Base-by-base conservation (phyloP, 179 eudicot genomes). In the Nepenthes alata region DNA sequence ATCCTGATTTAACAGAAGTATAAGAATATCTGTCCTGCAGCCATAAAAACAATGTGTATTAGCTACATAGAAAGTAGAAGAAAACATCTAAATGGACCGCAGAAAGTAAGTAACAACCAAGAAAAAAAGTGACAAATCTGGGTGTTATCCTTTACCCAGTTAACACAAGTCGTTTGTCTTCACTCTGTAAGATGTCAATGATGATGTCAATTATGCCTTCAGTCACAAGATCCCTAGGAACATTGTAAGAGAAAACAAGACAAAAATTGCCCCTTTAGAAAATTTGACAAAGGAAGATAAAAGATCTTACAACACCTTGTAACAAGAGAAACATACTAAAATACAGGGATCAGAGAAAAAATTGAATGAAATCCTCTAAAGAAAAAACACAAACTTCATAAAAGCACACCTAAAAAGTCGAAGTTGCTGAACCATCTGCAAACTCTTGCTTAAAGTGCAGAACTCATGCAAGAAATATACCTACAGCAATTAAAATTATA, bases 1-100 rank as follows among this genome's bases (percentile, higher is more conserved):
- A 78, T 94, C 99, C 77, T 87, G 99, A 75, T 80, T 94, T 70
- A 87, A 67, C 73, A 90, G 76, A 70, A 87, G 85, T 55, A 87
- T 80, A 69, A 94, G 88, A 65, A 87, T 94, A 76, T 94, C 99
- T 80, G 99, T 81, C 89, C 99, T 94, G 99, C 95, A 87, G 59
- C 81, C 88, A 80, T 74, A 58, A 81, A 77, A 60, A 37, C 47
- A 50, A 45, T 36, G 35, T 36, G 35, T 13, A 67, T 58, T 54
- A 57, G 52, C 35, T 53, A 47, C 47, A 51, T 8, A 9, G 3
- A 9, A 9, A 48, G 52, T 3, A 11, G 3, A 10, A 48, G 52
- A 48, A 35, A 7, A 54, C 65, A 61, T 35, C 35, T 12, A 39
- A 53, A 34, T 47, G 47, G 45, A 54, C 50, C 16, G 13, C 37